Base-by-base conservation (phyloP, 2,329 filamentous ascomycete genomes). In the Colletotrichum tofieldiae region DNA sequence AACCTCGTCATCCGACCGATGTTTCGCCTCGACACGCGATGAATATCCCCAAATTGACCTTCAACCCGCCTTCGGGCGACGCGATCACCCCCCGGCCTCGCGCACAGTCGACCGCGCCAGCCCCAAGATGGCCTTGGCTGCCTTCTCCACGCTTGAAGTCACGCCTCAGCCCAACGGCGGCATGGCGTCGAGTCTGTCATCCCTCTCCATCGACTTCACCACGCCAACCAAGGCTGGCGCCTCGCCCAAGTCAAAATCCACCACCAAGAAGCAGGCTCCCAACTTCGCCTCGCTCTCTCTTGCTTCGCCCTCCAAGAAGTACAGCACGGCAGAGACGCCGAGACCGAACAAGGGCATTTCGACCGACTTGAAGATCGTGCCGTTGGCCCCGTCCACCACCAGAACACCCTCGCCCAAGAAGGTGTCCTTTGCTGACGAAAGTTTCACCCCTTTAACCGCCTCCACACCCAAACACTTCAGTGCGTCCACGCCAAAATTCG, bases 331-430 rank as follows among this genome's bases (percentile, higher is more conserved):
- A 18, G 65, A 60, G 58, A 69, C 69, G n/a, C 60, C 65, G 47
- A 32, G 37, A 12, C 29, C 59, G 4, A 69, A 37, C 23, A 67
- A 58, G 41, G 35, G 59, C 47, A 20, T 37, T 14, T 37, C 37
- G 7, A 32, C 16, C 5, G 43, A 35, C 20, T 18, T 51, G 12
- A 35, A 52, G 16, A 52, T 39, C 20, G n/a, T 55, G 18, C 51
- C 69, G 12, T n/a, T n/a, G 35, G 60, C 23, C 16, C 35, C 18
- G 23, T 39, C 35, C 8, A 26, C 20, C n/a, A 8, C 61, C 35
- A 55, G 65, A 54, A 70, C 67, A 1, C 62, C 67, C 7, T 70
- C 68, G 0, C 68, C 68, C 26, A 71, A 62, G 51, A 72, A 72
- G 65, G 65, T 72, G 0, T 72, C 69, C 6, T 72, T 72, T 16